Conservation (phyloP, 208 protist species). For the Wallacemonas sp. region DNA sequence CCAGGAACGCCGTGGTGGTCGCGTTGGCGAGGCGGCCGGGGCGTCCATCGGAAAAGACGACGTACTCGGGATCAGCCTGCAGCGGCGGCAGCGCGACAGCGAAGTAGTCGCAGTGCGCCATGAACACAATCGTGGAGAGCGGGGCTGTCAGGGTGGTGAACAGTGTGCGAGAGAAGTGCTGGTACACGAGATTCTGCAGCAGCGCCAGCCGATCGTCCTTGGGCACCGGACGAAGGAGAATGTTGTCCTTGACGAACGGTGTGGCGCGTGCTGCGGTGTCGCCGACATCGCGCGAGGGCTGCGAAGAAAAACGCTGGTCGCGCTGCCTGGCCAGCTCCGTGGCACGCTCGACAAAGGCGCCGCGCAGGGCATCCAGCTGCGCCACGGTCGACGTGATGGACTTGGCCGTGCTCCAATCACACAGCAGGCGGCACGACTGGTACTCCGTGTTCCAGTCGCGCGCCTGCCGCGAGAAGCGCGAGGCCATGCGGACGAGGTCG, state of each 20-base stretch:
- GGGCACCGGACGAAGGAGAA: slow-evolving; percentile 45
- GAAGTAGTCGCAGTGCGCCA: slow-evolving; percentile 31
- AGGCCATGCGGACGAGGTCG: slow-evolving; percentile 31
- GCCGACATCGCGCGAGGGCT: not conserved
- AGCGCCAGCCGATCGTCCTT: slow-evolving; percentile 23
- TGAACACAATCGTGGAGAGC: slow-evolving; percentile 34
- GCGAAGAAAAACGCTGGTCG: not conserved
- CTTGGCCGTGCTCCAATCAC: slow-evolving; percentile 26
- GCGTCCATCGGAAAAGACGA: slow-evolving; percentile 31
- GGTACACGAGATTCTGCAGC: slow-evolving; percentile 35
- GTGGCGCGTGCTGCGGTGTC: slow-evolving; percentile 12
- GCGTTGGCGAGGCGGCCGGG: slow-evolving; percentile 4
- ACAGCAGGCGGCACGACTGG: slow-evolving; percentile 40
- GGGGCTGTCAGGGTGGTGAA: slow-evolving; percentile 30
- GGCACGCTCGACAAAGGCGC: slow-evolving; percentile 31
- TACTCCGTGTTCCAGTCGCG: slow-evolving; percentile 60
- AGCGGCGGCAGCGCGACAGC: slow-evolving; percentile 53
- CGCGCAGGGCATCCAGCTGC: slow-evolving; percentile 23
- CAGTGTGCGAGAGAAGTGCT: slow-evolving; percentile 25
- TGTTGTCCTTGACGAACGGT: slow-evolving; percentile 49
- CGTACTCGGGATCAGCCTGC: slow-evolving; percentile 40
- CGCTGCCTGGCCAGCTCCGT: slow-evolving; percentile 4
- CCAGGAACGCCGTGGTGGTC: slow-evolving; percentile 8
- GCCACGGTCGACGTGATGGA: slow-evolving; percentile 13
- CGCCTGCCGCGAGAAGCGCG: slow-evolving; percentile 34